These are phyloP conservation scores for Afroboletus lepidellus DNA, from an alignment of 1,284 basidiomycete genomes.

Conservation along the genomic window DNA sequence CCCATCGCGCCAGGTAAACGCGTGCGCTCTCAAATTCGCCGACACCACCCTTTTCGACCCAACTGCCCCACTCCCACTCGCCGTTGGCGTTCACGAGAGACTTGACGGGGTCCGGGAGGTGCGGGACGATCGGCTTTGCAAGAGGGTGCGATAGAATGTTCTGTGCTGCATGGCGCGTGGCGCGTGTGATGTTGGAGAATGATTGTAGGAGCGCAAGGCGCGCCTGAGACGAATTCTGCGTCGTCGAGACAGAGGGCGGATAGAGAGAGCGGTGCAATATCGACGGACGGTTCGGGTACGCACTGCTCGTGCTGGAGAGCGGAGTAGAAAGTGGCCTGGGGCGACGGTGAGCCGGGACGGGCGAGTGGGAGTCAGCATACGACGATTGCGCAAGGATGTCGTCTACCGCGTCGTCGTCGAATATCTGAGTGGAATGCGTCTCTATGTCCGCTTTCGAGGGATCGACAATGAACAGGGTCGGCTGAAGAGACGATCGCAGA, in stretches of 20 bases:
- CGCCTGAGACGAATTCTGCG: constrained; percentile 59
- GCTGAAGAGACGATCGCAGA: constrained; percentile 76
- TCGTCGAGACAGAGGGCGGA: constrained; percentile 48
- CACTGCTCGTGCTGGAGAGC: constrained; percentile 40
- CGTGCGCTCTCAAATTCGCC: constrained; percentile 94
- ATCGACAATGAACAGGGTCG: constrained; percentile 86
- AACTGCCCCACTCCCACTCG: constrained; percentile 82
- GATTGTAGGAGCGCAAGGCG: constrained; percentile 78
- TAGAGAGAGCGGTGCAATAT: constrained; percentile 73
- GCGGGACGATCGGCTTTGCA: constrained; percentile 91
- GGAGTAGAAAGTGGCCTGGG: constrained; percentile 61
- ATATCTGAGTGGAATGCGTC: constrained; percentile 79
- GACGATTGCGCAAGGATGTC: constrained; percentile 78
- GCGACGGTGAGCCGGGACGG: constrained; percentile 77
- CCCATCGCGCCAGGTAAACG: constrained; percentile 97
- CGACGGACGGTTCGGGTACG: constrained; percentile 68
- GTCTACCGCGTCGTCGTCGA: constrained; percentile 79
- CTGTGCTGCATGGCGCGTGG: constrained; percentile 86
- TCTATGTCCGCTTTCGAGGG: constrained; percentile 90
- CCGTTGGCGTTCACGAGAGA: constrained; percentile 84
- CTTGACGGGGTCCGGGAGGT: constrained; percentile 87
- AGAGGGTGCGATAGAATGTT: constrained; percentile 91
- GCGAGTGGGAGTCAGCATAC: constrained; percentile 73
- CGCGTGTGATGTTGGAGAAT: constrained; percentile 86
- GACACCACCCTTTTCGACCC: constrained; percentile 84